Evolutionary conservation across 2,329 filamentous ascomycete genomes (phyloP), one percentile per base, ranked within the genome.

Genomic region (Helotiales sp.): DNA sequence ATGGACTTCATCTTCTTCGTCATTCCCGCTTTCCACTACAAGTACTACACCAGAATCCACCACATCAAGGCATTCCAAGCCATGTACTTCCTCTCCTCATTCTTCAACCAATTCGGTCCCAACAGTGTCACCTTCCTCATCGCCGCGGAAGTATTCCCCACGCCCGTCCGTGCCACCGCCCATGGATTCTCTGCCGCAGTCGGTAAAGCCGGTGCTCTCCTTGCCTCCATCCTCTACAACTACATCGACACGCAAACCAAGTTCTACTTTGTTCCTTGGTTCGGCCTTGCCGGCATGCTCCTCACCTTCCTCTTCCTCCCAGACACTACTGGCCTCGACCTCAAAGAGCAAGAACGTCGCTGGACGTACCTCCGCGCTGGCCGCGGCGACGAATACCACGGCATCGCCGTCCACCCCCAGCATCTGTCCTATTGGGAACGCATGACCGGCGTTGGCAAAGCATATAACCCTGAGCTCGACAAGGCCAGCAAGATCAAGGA

Each of bases 61-160:
- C 88, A 93, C 75, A 91, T 97, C 78, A 89, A 93, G 76, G 84
- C 86, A n/a, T 98, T 98, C 89, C 94, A 97, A 83, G 89, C 94
- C 77, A 97, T 98, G 93, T 97, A 97, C 86, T 97, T 97, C 83
- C 80, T 98, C 74, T 97, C 93, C 7, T 97, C 93, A 26, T 98
- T 98, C 85, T 98, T 98, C 89, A 97, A 97, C 86, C 95, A 98
- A 79, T 98, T 98, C 77, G 95, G 95, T 13, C 95, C 95, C 80
- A 98, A 98, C 86, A 67, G 67, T 55, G 93, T 97, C 75, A 97
- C 94, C 70, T 98, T 98, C 91, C 87, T 98, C 73, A 92, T 97
- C 40, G 95, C 95, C 50, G 95, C 93, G 50, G 95, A 98, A 79
- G 93, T 97, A n/a, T 98, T 93, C 85, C 95, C 95, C 10, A 97